These are phyloP conservation scores for Alectoria sarmentosa DNA, from an alignment of 495 filamentous ascomycete genomes.

Conservation along the genomic window DNA sequence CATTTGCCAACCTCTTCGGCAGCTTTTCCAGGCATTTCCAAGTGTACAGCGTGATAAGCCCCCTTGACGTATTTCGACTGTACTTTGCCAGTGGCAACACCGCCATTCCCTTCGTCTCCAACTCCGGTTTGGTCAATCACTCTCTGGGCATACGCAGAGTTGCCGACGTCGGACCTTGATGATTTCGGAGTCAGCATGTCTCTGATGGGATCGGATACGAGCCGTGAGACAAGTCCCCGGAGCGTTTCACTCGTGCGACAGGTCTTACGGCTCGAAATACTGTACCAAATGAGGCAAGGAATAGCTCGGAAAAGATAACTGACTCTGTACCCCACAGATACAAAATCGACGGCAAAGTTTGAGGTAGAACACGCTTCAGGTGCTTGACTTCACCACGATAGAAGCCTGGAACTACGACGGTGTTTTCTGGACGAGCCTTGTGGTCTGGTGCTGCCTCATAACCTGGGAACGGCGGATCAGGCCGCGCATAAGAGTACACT, in stretches of 20 bases:
- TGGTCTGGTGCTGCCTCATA: conserved; percentile 11
- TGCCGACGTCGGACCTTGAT: conserved; percentile 2
- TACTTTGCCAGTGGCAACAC: conserved; percentile 9
- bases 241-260: too few relatives aligned
- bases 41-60: conserved; percentile 9
- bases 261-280: too few relatives aligned
- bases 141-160: not conserved
- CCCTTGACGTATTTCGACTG: conserved; percentile 7
- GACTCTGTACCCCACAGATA: conserved; percentile 13
- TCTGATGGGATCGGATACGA: too few relatives aligned
- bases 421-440: not conserved
- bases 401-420: conserved; percentile 7
- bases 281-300: too few relatives aligned
- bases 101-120: conserved; percentile 22
- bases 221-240: too few relatives aligned
- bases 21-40: conserved; percentile 12
- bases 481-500: conserved; percentile 33
- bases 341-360: conserved; percentile 3
- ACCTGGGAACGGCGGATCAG: conserved; percentile 10
- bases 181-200: too few relatives aligned
- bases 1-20: conserved; percentile 7
- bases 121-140: conserved; percentile 9
- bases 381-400: conserved; percentile 11
- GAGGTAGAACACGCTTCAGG: not conserved
- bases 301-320: too few relatives aligned